Evolutionary conservation across 805 yeast genomes (phyloP).

Genomic region (Komagataella populi): DNA sequence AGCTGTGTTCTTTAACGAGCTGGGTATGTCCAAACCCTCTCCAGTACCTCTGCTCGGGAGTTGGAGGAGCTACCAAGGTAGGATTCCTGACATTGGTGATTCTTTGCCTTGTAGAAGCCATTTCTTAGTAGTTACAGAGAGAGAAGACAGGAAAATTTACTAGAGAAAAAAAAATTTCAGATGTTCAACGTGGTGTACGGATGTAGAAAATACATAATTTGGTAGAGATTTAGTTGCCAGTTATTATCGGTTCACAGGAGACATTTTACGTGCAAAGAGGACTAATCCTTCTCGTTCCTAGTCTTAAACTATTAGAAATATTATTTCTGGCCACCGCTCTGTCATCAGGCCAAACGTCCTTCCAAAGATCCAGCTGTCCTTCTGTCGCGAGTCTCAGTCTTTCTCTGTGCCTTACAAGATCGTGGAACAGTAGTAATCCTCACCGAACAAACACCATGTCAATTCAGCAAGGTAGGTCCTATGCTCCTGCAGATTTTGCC

Average conservation of each 20-base stretch:
- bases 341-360: not conserved
- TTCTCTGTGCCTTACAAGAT: not conserved
- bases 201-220: conserved; percentile 1
- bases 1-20: conserved; percentile 84
- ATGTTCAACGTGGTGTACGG: conserved; percentile 6
- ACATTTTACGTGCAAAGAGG: no score
- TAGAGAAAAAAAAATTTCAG: not conserved
- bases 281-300: no score
- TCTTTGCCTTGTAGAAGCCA: conserved; percentile 67
- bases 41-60: conserved; percentile 94
- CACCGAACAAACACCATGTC: not conserved
- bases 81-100: conserved; percentile 57
- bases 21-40: conserved; percentile 74
- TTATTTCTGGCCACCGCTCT: no score
- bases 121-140: conserved; percentile 12
- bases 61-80: conserved; percentile 68
- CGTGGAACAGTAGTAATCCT: not conserved
- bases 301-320: no score
- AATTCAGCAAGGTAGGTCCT: not conserved
- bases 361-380: not conserved
- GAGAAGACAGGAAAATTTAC: not conserved
- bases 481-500: not conserved
- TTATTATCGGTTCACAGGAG: not conserved
- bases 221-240: not conserved
- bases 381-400: not conserved